Evolutionary conservation across 2,329 filamentous ascomycete genomes (phyloP).

Genomic region (Zelopaecilomyces penicillatus): DNA sequence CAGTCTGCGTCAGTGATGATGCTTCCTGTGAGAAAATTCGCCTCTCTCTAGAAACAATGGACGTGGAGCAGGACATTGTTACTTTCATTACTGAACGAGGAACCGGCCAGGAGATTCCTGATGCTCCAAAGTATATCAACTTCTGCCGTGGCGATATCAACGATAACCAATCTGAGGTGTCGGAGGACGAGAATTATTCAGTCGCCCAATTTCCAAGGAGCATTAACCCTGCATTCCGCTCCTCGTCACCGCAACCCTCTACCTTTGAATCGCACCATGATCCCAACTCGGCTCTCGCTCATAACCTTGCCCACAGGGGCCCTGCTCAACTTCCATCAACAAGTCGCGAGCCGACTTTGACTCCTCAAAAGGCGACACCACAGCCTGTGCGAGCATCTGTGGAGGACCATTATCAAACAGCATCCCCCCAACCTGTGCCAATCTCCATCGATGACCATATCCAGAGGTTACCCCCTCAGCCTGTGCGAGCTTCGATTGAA

Average conservation of each 20-base stretch:
- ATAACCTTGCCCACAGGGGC: constrained; percentile 56
- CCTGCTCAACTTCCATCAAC: constrained; percentile 27
- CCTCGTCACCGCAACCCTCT: constrained; percentile 92
- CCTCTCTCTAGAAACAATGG: constrained; percentile 85
- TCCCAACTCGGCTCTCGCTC: constrained; percentile 63
- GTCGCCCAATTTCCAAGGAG: constrained; percentile 92
- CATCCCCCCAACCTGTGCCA: background rate
- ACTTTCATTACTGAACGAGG: constrained; percentile 81
- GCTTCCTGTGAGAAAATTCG: constrained; percentile 94
- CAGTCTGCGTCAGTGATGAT: constrained; percentile 96
- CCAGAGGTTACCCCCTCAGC: background rate
- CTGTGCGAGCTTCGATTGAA: constrained; percentile 8
- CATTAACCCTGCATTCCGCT: constrained; percentile 91
- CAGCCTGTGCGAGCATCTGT: constrained; percentile 11
- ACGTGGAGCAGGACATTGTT: constrained; percentile 91
- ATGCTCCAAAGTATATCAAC: constrained; percentile 96
- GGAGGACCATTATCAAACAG: constrained; percentile 14
- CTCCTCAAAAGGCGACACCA: constrained; percentile 38
- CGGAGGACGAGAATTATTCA: constrained; percentile 83
- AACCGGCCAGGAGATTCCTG: constrained; percentile 94
- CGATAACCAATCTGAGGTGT: constrained; percentile 73
- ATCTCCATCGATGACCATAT: constrained; percentile 2
- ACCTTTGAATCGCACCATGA: constrained; percentile 89
- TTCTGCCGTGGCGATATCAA: constrained; percentile 83
- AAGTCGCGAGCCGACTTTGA: constrained; percentile 42